Conservation (phyloP, 352 stramenopile species). For the Pythium guiyangense region DNA sequence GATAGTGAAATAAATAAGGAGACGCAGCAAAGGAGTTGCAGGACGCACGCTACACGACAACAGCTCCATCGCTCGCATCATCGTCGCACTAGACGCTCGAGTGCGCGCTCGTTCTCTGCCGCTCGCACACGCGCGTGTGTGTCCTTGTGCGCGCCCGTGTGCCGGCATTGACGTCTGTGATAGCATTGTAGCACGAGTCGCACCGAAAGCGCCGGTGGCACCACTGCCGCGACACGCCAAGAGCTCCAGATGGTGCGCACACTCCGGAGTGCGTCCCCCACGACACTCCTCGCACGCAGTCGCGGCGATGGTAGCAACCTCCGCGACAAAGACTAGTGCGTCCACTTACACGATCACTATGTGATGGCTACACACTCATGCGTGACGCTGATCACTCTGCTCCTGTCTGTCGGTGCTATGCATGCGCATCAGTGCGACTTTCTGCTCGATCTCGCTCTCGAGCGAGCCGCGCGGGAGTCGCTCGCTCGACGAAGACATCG, state of each 20-base stretch:
- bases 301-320: conserved; percentile 4
- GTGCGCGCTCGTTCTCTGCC: no score
- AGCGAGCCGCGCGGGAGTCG: conserved; percentile 39
- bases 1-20: no score
- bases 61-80: no score
- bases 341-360: background rate
- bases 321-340: conserved; percentile 30
- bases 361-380: background rate
- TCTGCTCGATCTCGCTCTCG: conserved; percentile 59
- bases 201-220: background rate
- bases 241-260: conserved; percentile 1
- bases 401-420: background rate
- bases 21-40: no score
- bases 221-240: background rate
- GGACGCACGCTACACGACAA: no score
- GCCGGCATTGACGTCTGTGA: no score
- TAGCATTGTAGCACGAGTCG: no score
- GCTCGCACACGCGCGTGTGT: no score
- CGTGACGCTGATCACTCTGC: background rate
- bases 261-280: conserved; percentile 1
- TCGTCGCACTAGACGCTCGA: no score
- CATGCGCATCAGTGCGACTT: conserved; percentile 27
- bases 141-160: no score
- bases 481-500: conserved; percentile 32
- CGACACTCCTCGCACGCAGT: conserved; percentile 5